These are phyloP conservation scores for Aspergillus indologenus DNA, from an alignment of 495 filamentous ascomycete genomes.

Conservation along the genomic window DNA sequence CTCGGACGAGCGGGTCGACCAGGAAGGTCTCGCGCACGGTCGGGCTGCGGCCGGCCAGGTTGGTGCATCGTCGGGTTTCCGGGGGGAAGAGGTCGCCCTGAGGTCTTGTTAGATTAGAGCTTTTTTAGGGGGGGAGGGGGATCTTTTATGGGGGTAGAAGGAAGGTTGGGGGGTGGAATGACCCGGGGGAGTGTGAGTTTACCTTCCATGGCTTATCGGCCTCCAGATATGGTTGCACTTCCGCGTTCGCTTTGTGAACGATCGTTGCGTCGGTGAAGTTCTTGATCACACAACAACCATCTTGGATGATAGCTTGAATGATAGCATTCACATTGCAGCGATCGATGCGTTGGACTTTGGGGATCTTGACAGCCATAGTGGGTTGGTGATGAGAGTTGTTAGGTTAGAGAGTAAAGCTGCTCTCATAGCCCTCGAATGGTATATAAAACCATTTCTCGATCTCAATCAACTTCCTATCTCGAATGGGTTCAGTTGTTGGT, in stretches of 20 bases:
- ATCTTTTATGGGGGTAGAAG: too few species aligned
- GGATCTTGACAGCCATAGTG: conserved; percentile 11
- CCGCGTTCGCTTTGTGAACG: conserved; percentile 9
- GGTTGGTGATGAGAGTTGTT: neutral
- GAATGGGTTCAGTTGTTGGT: neutral
- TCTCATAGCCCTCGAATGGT: neutral
- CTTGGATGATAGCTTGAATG: conserved; percentile 10
- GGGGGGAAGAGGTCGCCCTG: conserved; percentile 25
- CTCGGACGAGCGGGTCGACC: conserved; percentile 19
- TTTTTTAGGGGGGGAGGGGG: too few species aligned
- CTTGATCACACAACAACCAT: conserved; percentile 23
- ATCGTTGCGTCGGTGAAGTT: conserved; percentile 17
- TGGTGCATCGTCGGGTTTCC: conserved; percentile 21
- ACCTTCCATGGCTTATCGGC: conserved; percentile 22
- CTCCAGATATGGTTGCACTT: conserved; percentile 16
- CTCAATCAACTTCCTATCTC: neutral
- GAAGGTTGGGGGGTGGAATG: too few species aligned
- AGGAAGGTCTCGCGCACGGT: conserved; percentile 21
- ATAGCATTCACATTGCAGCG: conserved; percentile 9
- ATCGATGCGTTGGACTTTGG: conserved; percentile 13
- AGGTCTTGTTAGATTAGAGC: too few species aligned
- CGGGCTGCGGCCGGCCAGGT: conserved; percentile 19
- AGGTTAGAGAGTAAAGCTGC: neutral
- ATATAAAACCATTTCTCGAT: neutral
- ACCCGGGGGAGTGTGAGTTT: too few species aligned